Percentiles rank a stretch among this genome's conserved stretches.
phyloP scores from a whole-genome alignment of 441 rosid genomes.

The Macaranga tanarius region DNA sequence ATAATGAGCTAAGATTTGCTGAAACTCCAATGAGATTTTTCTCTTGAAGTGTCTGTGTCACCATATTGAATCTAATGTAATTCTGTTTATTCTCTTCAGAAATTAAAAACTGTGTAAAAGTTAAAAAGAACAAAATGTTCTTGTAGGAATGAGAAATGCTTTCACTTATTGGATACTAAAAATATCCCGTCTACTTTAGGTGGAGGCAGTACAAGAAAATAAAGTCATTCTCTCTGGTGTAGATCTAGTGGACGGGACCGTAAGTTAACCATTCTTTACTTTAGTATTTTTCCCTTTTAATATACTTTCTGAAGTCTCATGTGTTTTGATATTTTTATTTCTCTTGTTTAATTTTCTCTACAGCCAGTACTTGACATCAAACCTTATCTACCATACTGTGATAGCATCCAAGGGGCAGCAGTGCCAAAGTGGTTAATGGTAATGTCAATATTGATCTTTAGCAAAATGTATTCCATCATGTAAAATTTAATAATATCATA shows the following conservation, averaged over 20 bases:
- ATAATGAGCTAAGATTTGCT: not conserved
- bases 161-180: not conserved
- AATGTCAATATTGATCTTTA: slow-evolving; percentile 23
- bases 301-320: not conserved
- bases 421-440: slow-evolving; percentile 87
- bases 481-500: not conserved
- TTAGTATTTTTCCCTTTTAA: not conserved
- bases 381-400: slow-evolving; percentile 86
- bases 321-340: not conserved
- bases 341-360: slow-evolving; percentile 25
- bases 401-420: slow-evolving; percentile 63
- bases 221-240: slow-evolving; percentile 80
- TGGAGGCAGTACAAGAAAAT: slow-evolving; percentile 69
- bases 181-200: slow-evolving; percentile 36
- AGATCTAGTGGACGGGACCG: slow-evolving; percentile 93
- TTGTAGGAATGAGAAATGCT: not conserved
- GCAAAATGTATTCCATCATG: not conserved
- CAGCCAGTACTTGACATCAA: slow-evolving; percentile 90
- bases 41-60: not conserved
- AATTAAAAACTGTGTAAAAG: not conserved
- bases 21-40: not conserved
- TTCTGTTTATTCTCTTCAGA: not conserved
- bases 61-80: not conserved
- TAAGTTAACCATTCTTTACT: slow-evolving; percentile 36
- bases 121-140: not conserved